Base-by-base conservation (phyloP, 2,329 filamentous ascomycete genomes). In the Atkinsonella texensis region DNA sequence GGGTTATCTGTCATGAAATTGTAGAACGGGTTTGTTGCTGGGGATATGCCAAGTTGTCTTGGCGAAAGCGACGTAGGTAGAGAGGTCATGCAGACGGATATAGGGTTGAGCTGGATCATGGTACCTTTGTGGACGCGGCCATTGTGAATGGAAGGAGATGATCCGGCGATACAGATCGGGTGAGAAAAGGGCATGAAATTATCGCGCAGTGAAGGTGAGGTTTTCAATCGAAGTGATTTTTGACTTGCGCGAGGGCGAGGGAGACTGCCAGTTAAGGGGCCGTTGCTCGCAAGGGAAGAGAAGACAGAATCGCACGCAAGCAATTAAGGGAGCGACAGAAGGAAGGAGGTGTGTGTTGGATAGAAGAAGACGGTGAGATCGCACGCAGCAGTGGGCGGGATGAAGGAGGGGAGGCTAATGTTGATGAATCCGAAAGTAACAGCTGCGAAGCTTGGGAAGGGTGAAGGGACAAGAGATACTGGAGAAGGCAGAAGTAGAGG, bases 51-150 rank as follows among this genome's bases (percentile, higher is more conserved):
- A 43, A 11, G 28, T 28, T 12, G 48, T 35, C 40, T 31, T 1
- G n/a, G 46, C 9, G n/a, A 17, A 49, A n/a, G 33, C 48, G 23
- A 11, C 15, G 28, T 4, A 11, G 20, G 23, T 7, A 28, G 11
- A 28, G 11, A 48, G 32, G 11, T 11, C 7, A 32, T 18, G 39
- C 23, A 42, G 8, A 28, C 13, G 7, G 49, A 42, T 35, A 39
- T 32, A 39, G 39, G 35, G 35, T 11, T 13, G 15, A n/a, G 32
- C 33, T 46, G 4, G 17, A 38, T 45, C 32, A 48, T 39, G 58
- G 49, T 62, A 67, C 65, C 64, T 68, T 67, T 55, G 64, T 66
- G 55, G 64, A 63, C 52, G 65, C 53, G 54, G 65, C 65, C 65
- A 67, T 67, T 63, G 60, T 62, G 51, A 46, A 42, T 51, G 39